Percentiles rank a stretch among this genome's conserved stretches.
Evolutionary conservation across 495 filamentous ascomycete genomes (phyloP).

Genomic region (Cryomyces minteri): DNA sequence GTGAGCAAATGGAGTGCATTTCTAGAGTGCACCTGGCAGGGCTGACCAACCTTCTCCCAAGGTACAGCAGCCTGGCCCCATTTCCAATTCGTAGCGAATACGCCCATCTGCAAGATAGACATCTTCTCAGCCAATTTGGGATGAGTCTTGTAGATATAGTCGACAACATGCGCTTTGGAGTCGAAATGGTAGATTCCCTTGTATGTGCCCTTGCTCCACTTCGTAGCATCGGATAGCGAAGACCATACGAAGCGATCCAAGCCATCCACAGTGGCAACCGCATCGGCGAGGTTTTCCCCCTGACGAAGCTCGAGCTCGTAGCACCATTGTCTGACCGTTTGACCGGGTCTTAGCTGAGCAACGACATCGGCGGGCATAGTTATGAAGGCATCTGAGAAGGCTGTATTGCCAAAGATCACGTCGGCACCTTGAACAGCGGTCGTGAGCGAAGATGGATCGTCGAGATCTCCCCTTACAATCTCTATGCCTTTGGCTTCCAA

Average conservation of each 20-base stretch:
- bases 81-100: constrained; percentile 21
- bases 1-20: not conserved
- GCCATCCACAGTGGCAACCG: constrained; percentile 23
- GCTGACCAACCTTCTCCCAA: constrained; percentile 2
- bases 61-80: constrained; percentile 1
- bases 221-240: constrained; percentile 8
- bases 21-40: too few species aligned
- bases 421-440: constrained; percentile 27
- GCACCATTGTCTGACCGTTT: constrained; percentile 22
- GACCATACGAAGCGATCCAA: constrained; percentile 10
- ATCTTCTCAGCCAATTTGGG: constrained; percentile 29
- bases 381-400: constrained; percentile 34
- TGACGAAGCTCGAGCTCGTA: constrained; percentile 29
- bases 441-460: constrained; percentile 23
- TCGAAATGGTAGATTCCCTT: constrained; percentile 15
- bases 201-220: constrained; percentile 14
- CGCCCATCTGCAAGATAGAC: constrained; percentile 21
- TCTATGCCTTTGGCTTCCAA: constrained; percentile 27
- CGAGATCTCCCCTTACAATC: constrained; percentile 27
- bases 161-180: constrained; percentile 18
- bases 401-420: constrained; percentile 33
- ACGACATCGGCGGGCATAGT: constrained; percentile 4
- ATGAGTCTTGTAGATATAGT: constrained; percentile 22
- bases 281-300: constrained; percentile 29
- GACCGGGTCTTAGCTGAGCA: too few species aligned